Evolutionary conservation across 306 rosid genomes (phyloP).

Genomic region (peach (Prunus persica)): DNA sequence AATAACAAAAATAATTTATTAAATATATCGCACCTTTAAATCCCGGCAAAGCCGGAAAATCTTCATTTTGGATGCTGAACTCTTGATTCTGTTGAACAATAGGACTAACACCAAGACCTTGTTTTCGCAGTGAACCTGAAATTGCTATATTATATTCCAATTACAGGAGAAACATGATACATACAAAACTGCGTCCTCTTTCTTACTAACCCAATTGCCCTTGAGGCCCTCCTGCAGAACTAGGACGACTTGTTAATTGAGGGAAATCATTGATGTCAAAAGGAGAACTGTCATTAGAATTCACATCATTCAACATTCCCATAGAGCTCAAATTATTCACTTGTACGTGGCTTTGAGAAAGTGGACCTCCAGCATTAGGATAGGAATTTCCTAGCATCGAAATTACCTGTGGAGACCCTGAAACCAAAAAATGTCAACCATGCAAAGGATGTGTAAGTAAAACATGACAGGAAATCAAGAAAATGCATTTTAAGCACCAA

Average conservation of each 20-base stretch:
- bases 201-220: conserved; percentile 77
- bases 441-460: not conserved
- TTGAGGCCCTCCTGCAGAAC: conserved; percentile 97
- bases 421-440: conserved; percentile 38
- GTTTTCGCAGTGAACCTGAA: conserved; percentile 92
- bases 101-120: conserved; percentile 91
- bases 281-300: conserved; percentile 76
- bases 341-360: conserved; percentile 83
- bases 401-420: conserved; percentile 92
- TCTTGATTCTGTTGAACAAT: conserved; percentile 97
- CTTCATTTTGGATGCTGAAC: conserved; percentile 97
- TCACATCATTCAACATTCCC: conserved; percentile 93
- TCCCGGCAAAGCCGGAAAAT: conserved; percentile 96
- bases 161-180: not conserved
- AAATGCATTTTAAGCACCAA: not conserved
- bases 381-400: conserved; percentile 90
- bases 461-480: not conserved
- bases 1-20: not conserved
- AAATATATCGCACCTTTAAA: conserved; percentile 71
- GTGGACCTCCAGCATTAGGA: conserved; percentile 79
- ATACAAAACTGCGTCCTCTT: not conserved
- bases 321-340: conserved; percentile 70
- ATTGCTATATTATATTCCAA: conserved; percentile 14
- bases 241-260: conserved; percentile 86
- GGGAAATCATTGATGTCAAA: conserved; percentile 95